These are phyloP conservation scores for Allium fistulosum DNA, from an alignment of 106 monocot species.

Conservation along the genomic window DNA sequence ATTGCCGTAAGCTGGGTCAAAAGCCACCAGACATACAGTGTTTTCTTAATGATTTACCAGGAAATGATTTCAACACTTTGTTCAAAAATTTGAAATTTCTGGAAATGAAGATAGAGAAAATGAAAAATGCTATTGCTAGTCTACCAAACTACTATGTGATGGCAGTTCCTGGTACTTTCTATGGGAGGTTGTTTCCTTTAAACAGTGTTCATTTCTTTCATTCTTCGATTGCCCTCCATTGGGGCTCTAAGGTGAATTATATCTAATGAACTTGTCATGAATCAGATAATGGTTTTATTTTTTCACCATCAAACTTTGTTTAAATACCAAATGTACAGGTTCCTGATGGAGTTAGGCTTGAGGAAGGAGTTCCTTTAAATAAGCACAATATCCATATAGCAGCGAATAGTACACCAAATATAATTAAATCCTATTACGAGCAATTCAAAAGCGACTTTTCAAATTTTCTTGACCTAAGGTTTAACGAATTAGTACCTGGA, in stretches of 20 bases:
- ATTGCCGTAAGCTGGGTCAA: neutral
- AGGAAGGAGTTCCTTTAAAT: neutral
- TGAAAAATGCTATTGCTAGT: neutral
- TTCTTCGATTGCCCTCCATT: conserved; percentile 40
- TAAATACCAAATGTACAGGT: neutral
- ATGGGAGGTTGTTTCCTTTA: conserved; percentile 35
- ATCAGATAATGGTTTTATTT: no score
- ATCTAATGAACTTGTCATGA: no score
- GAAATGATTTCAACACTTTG: conserved; percentile 38
- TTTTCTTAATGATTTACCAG: conserved; percentile 37
- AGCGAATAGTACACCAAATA: conserved; percentile 6
- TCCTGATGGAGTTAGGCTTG: neutral
- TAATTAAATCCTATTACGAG: neutral
- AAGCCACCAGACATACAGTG: conserved; percentile 17
- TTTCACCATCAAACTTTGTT: no score
- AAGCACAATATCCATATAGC: conserved; percentile 12
- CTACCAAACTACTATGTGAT: conserved; percentile 11
- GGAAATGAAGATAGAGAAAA: neutral
- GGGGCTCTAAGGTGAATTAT: conserved; percentile 41
- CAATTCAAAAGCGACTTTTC: conserved; percentile 26
- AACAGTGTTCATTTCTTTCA: conserved; percentile 36
- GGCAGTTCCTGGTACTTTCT: conserved; percentile 54
- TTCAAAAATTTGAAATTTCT: neutral
- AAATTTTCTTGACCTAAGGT: conserved; percentile 11
- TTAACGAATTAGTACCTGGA: conserved; percentile 13